Evolutionary conservation across 1,139 yeast genomes (phyloP), one percentile per base, ranked within the genome.

Genomic region (Arxiozyma slooffiae): DNA sequence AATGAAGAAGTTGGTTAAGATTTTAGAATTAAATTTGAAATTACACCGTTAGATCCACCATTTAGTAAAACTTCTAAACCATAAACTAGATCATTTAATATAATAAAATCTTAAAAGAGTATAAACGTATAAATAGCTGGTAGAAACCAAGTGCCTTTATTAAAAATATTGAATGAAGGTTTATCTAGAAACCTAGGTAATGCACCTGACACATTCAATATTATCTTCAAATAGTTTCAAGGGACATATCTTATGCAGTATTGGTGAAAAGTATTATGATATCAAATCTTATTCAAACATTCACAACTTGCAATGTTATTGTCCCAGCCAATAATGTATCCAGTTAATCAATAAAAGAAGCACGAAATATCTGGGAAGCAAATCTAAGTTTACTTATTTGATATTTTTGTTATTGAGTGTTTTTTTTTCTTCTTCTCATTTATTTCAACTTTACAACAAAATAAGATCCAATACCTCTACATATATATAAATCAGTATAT

Each of bases 341-440:
- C 4, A 36, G n/a, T 36, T 26, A 24, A n/a, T 26, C n/a, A 5
- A 4, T 38, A n/a, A 68, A 42, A 54, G 73, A 70, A 30, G 53
- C 66, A 45, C 68, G 69, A 56, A 76, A 71, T 48, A 70, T 68
- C 46, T 76, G 83, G 77, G 81, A 79, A 46, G 79, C 82, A 36
- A 95, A 85, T 53, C 68, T 82, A 59, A 76, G 88, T 16, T 88
- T 95, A 89, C 85, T 84, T 62, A 96, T 89, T 62, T 94, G 90
- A 26, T 96, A 88, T 57, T n/a, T n/a, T 75, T 85, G 49, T 86
- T 90, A 53, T 87, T 90, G 96, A 86, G 86, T 60, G 96, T 89
- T 63, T 89, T 89, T 70, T n/a, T n/a, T n/a, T n/a, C n/a, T n/a
- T n/a, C n/a, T n/a, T n/a, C n/a, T 97, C 97, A 14, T 89, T 90